A percentile compares a stretch with the other conserved stretches of the same genome.
phyloP scores from a whole-genome alignment of 331 rosid genomes.

The Prunus yedoensis region DNA sequence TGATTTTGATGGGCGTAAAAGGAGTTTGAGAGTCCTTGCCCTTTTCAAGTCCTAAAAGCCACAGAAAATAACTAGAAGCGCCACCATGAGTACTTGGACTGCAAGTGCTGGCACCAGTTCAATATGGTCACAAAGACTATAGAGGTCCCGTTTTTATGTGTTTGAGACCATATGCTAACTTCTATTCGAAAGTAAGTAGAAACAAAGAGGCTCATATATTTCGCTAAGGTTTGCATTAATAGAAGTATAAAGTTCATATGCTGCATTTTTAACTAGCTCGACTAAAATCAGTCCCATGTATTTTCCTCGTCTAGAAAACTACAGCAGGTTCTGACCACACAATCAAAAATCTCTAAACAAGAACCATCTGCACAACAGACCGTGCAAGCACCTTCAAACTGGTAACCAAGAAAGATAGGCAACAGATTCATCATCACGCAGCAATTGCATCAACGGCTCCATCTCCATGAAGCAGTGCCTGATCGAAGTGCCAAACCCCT shows the following conservation, averaged over 20 bases:
- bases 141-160: too few relatives aligned
- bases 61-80: too few relatives aligned
- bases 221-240: neutral
- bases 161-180: too few relatives aligned
- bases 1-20: too few relatives aligned
- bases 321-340: conserved; percentile 13
- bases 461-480: conserved; percentile 56
- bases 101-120: too few relatives aligned
- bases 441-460: conserved; percentile 36
- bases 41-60: too few relatives aligned
- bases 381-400: conserved; percentile 1
- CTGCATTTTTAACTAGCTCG: neutral
- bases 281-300: neutral
- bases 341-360: conserved; percentile 4
- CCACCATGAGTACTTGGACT: too few relatives aligned
- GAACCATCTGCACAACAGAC: conserved; percentile 5
- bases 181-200: neutral
- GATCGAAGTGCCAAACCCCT: conserved; percentile 99
- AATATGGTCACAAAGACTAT: too few relatives aligned
- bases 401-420: neutral
- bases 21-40: too few relatives aligned
- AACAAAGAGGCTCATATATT: neutral
- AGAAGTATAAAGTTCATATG: neutral
- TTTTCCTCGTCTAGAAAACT: conserved; percentile 11
- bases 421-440: conserved; percentile 22